Conservation (phyloP, 1,139 yeast genomes). For the Arxiozyma slooffiae region DNA sequence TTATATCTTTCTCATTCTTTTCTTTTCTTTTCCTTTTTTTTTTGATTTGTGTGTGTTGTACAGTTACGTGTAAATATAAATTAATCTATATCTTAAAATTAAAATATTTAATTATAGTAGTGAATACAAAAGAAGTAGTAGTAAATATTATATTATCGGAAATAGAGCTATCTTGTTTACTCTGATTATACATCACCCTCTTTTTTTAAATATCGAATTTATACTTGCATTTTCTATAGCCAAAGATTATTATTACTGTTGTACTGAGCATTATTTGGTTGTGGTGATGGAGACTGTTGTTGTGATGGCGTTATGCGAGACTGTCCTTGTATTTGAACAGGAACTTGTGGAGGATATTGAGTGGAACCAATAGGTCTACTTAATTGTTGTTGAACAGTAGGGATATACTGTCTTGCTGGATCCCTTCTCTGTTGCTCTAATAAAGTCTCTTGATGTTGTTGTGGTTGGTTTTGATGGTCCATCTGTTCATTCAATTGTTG, state of each 20-base stretch:
- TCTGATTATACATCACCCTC: not conserved
- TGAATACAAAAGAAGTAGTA: too few species aligned
- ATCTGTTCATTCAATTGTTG: constrained; percentile 13
- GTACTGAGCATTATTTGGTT: too few species aligned
- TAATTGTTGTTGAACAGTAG: constrained; percentile 1
- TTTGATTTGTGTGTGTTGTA: too few species aligned
- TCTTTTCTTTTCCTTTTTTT: not conserved
- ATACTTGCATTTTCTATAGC: not conserved
- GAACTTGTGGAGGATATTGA: constrained; percentile 10
- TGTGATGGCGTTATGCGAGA: constrained; percentile 8
- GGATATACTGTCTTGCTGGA: constrained; percentile 1
- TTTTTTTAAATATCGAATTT: too few species aligned
- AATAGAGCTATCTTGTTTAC: not conserved
- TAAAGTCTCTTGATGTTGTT: constrained; percentile 8
- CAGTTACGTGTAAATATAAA: not conserved
- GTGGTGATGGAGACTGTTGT: constrained; percentile 10
- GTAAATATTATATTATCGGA: not conserved
- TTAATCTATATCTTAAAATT: not conserved
- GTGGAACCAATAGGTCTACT: constrained; percentile 2
- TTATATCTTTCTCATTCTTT: too few species aligned
- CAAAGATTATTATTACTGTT: constrained; percentile 6
- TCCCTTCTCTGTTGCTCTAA: constrained; percentile 2
- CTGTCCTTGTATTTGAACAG: constrained; percentile 2
- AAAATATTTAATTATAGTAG: not conserved
- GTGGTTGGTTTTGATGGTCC: constrained; percentile 2